These are phyloP conservation scores for Periconia sp. DNA, from an alignment of 2,329 filamentous ascomycete genomes.

Conservation along the genomic window DNA sequence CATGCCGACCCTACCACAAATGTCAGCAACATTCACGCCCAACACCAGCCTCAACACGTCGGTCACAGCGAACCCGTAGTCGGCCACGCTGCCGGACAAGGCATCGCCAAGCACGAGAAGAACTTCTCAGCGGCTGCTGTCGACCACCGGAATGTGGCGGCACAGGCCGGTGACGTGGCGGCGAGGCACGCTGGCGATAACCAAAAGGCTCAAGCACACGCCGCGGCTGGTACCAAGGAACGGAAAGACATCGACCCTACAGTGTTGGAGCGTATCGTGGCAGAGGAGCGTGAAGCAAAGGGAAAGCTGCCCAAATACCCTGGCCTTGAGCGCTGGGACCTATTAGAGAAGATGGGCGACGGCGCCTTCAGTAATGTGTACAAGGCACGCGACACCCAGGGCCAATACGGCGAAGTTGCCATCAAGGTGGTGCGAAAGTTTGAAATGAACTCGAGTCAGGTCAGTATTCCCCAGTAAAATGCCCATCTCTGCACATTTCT, in stretches of 20 bases:
- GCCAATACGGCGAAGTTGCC: slow-evolving; percentile 76
- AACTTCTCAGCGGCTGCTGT: slow-evolving; percentile 67
- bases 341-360: slow-evolving; percentile 97
- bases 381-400: slow-evolving; percentile 74
- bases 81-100: slow-evolving; percentile 56
- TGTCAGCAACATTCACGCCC: slow-evolving; percentile 65
- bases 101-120: slow-evolving; percentile 51
- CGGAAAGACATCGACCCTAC: slow-evolving; percentile 57
- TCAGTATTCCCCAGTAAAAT: slow-evolving; percentile 58
- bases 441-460: slow-evolving; percentile 98
- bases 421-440: slow-evolving; percentile 99
- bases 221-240: slow-evolving; percentile 52
- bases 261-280: slow-evolving; percentile 81
- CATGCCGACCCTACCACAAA: slow-evolving; percentile 65
- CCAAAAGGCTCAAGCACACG: slow-evolving; percentile 55
- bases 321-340: slow-evolving; percentile 80
- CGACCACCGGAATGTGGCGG: slow-evolving; percentile 65
- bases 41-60: slow-evolving; percentile 59
- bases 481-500: slow-evolving; percentile 32
- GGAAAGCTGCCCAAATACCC: slow-evolving; percentile 85
- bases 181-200: slow-evolving; percentile 64
- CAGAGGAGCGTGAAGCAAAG: slow-evolving; percentile 85
- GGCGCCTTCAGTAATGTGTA: slow-evolving; percentile 99
- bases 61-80: slow-evolving; percentile 61
- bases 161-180: slow-evolving; percentile 67